Evolutionary conservation across 1,139 yeast species (phyloP).

Genomic region (Scheffersomyces quercinus): DNA sequence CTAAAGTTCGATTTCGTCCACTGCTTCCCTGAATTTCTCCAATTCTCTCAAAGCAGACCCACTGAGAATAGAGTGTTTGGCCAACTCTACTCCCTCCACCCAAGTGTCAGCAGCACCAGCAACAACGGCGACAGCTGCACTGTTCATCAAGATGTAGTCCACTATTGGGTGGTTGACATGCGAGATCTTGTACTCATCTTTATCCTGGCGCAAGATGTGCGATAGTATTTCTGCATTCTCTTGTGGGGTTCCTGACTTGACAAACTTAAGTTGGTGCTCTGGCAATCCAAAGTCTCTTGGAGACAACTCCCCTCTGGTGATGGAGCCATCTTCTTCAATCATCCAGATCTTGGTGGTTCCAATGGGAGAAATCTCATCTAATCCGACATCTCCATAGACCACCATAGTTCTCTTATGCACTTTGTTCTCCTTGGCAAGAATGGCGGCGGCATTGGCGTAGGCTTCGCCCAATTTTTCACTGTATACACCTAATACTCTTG

Average conservation of each 20-base stretch:
- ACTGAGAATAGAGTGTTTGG: slow-evolving; percentile 62
- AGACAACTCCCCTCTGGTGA: slow-evolving; percentile 36
- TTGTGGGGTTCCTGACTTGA: slow-evolving; percentile 81
- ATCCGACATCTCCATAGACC: slow-evolving; percentile 87
- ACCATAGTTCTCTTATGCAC: slow-evolving; percentile 66
- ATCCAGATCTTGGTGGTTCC: slow-evolving; percentile 83
- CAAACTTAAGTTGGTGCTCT: slow-evolving; percentile 67
- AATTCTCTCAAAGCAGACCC: slow-evolving; percentile 70
- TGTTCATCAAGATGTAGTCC: slow-evolving; percentile 84
- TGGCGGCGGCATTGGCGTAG: slow-evolving; percentile 77
- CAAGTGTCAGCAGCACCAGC: slow-evolving; percentile 68
- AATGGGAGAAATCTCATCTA: slow-evolving; percentile 90
- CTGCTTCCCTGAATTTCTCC: slow-evolving; percentile 52
- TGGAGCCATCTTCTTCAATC: slow-evolving; percentile 48
- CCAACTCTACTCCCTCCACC: slow-evolving; percentile 76
- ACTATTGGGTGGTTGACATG: slow-evolving; percentile 58
- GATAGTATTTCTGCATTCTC: slow-evolving; percentile 72
- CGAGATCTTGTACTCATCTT: slow-evolving; percentile 35
- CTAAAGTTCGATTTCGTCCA: slow-evolving; percentile 15
- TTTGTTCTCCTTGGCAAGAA: slow-evolving; percentile 45
- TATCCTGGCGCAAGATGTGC: slow-evolving; percentile 58
- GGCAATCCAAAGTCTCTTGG: slow-evolving; percentile 79
- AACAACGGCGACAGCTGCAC: slow-evolving; percentile 83
- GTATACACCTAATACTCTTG: slow-evolving; percentile 88
- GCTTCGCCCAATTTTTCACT: slow-evolving; percentile 75